Evolutionary conservation across 2,329 filamentous ascomycete genomes (phyloP).

Genomic region (Penicillium sp.): DNA sequence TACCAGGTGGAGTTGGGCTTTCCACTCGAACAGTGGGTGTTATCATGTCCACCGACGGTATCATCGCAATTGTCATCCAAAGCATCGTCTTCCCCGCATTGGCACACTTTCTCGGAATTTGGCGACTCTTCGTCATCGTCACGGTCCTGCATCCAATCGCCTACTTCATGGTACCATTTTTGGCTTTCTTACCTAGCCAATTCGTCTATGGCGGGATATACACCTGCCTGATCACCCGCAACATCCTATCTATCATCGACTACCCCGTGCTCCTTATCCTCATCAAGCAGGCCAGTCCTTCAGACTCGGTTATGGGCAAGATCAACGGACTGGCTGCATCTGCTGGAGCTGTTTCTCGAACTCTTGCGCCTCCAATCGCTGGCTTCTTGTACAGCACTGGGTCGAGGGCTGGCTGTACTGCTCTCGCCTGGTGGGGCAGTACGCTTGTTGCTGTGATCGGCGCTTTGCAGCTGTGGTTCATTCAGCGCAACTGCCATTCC

Average conservation of each 20-base stretch:
- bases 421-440: slow-evolving; percentile 65
- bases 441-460: slow-evolving; percentile 58
- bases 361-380: slow-evolving; percentile 67
- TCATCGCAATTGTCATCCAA: slow-evolving; percentile 73
- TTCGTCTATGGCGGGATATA: slow-evolving; percentile 66
- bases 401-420: slow-evolving; percentile 58
- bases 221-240: slow-evolving; percentile 64
- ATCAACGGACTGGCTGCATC: slow-evolving; percentile 74
- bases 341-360: slow-evolving; percentile 71
- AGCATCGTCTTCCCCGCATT: slow-evolving; percentile 69
- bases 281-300: slow-evolving; percentile 70
- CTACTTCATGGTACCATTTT: slow-evolving; percentile 70
- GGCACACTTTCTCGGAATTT: slow-evolving; percentile 66
- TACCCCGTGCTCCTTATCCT: slow-evolving; percentile 71
- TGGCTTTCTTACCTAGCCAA: slow-evolving; percentile 59
- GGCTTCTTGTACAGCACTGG: slow-evolving; percentile 68
- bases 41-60: slow-evolving; percentile 69
- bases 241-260: slow-evolving; percentile 67
- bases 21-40: slow-evolving; percentile 67
- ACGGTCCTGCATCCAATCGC: slow-evolving; percentile 67
- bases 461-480: slow-evolving; percentile 58
- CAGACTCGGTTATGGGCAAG: slow-evolving; percentile 63
- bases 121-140: slow-evolving; percentile 66
- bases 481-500: slow-evolving; percentile 52
- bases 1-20: slow-evolving; percentile 66